Conservation (phyloP, 257 asterid species). For the Petunia axillaris region DNA sequence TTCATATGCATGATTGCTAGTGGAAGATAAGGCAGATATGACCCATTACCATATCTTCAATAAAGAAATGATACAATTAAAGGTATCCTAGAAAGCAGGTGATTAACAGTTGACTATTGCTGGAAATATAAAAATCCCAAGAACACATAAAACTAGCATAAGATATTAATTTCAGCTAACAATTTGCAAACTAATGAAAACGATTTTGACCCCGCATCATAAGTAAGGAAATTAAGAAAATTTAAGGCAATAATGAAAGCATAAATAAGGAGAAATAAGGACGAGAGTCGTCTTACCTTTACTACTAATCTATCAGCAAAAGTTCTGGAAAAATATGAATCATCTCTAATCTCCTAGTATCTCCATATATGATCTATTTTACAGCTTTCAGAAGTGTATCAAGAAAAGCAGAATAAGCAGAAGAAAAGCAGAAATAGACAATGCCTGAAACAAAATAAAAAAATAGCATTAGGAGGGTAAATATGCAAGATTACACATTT, state of each 20-base stretch:
- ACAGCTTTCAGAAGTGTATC: conserved; percentile 8
- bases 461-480: background rate
- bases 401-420: conserved; percentile 12
- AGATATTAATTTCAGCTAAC: background rate
- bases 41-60: conserved; percentile 40
- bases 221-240: background rate
- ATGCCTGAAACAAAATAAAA: conserved; percentile 15
- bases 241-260: background rate
- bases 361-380: conserved; percentile 5
- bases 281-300: background rate
- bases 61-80: conserved; percentile 30
- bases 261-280: conserved; percentile 3
- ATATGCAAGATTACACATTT: background rate
- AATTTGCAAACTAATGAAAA: background rate
- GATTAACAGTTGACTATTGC: conserved; percentile 21
- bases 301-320: conserved; percentile 1
- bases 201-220: background rate
- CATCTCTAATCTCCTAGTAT: conserved; percentile 14
- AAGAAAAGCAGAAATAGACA: conserved; percentile 1
- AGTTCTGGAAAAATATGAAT: conserved; percentile 17
- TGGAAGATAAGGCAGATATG: conserved; percentile 38
- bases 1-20: conserved; percentile 48
- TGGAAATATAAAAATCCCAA: conserved; percentile 1
- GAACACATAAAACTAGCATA: background rate
- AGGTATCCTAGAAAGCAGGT: conserved; percentile 33